Evolutionary conservation across 148 eudicot species (phyloP).

Genomic region (Vaccinium darrowii): DNA sequence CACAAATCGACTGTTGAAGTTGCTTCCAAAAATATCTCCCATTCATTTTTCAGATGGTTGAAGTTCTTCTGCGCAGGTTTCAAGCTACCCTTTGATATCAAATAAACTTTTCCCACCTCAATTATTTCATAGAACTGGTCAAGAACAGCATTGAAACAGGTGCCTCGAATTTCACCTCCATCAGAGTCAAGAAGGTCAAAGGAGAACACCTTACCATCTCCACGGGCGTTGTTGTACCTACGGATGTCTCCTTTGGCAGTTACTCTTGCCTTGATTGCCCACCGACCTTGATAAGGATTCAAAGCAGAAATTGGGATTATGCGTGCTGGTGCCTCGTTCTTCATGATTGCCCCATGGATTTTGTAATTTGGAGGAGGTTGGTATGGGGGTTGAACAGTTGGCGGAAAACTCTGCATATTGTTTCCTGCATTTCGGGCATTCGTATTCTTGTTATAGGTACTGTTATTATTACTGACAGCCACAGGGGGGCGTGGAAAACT

Average conservation of each 20-base stretch:
- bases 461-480: conserved; percentile 20
- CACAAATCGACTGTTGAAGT: conserved; percentile 86
- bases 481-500: conserved; percentile 18
- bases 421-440: conserved; percentile 35
- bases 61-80: conserved; percentile 89
- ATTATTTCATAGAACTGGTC: conserved; percentile 85
- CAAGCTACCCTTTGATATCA: conserved; percentile 88
- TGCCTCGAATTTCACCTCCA: conserved; percentile 94
- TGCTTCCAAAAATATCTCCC: conserved; percentile 93
- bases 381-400: conserved; percentile 86
- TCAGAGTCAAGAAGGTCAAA: conserved; percentile 96
- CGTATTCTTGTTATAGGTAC: conserved; percentile 20
- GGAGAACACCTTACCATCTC: conserved; percentile 98
- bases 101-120: conserved; percentile 78
- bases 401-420: conserved; percentile 46
- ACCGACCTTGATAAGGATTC: conserved; percentile 98
- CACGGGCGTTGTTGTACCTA: conserved; percentile 92
- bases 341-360: conserved; percentile 85
- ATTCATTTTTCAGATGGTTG: conserved; percentile 92
- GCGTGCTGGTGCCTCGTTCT: conserved; percentile 95
- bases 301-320: conserved; percentile 88
- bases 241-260: conserved; percentile 95
- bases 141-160: conserved; percentile 94
- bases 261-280: conserved; percentile 98
- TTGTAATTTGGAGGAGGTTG: conserved; percentile 92